Evolutionary conservation across 495 filamentous ascomycete genomes (phyloP).

Genomic region (Trichoderma gamsii): DNA sequence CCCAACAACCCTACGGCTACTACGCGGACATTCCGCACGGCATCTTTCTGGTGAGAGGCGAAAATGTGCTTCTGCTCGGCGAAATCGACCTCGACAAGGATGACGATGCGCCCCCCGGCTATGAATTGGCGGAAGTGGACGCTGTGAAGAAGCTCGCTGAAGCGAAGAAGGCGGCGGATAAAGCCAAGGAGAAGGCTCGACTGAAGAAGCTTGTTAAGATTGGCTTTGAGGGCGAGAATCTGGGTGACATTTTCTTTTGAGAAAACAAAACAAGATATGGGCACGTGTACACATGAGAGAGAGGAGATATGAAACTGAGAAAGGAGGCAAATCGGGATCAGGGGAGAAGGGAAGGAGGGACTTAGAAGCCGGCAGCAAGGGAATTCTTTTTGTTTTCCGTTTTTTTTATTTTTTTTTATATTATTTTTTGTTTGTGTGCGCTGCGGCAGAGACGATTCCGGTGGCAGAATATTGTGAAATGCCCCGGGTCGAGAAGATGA

Average conservation of each 20-base stretch:
- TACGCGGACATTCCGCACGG: slow-evolving; percentile 80
- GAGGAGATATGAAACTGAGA: not conserved
- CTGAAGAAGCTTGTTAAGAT: slow-evolving; percentile 60
- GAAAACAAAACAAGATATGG: not conserved
- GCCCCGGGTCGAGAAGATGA: slow-evolving; percentile 28
- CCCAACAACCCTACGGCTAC: slow-evolving; percentile 35
- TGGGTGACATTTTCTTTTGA: slow-evolving; percentile 69
- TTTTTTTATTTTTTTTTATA: no score
- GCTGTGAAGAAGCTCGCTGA: slow-evolving; percentile 68
- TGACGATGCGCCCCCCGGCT: slow-evolving; percentile 70
- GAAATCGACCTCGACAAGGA: slow-evolving; percentile 96
- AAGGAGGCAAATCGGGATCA: not conserved
- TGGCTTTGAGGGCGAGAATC: slow-evolving; percentile 84
- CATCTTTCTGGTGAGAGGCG: slow-evolving; percentile 82
- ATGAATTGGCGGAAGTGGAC: slow-evolving; percentile 59
- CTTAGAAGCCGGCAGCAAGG: slow-evolving; percentile 10
- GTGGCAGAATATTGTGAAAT: slow-evolving; percentile 78
- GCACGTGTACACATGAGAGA: not conserved
- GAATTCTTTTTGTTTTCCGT: not conserved
- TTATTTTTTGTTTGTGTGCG: slow-evolving; percentile 13
- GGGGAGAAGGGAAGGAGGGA: slow-evolving; percentile 11
- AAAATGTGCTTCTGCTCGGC: slow-evolving; percentile 86
- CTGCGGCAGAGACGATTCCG: slow-evolving; percentile 22
- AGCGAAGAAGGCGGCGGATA: slow-evolving; percentile 59
- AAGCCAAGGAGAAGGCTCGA: slow-evolving; percentile 63